Conservation (phyloP, 331 rosid species). For the Acacia concinna region DNA sequence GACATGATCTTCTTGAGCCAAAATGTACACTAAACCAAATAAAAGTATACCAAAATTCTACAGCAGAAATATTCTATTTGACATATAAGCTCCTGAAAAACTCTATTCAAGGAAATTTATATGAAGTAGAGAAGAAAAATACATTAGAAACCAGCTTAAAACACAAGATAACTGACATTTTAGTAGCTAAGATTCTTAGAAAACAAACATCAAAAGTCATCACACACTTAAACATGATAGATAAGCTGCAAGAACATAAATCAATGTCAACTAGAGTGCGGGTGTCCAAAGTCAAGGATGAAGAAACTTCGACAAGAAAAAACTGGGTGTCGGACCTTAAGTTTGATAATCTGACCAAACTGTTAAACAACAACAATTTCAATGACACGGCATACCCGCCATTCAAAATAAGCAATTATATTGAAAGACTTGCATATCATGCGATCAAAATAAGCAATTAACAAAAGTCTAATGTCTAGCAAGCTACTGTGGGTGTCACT, state of each 20-base stretch:
- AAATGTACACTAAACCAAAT: background rate
- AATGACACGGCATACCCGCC: background rate
- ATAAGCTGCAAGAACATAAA: background rate
- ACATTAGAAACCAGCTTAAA: background rate
- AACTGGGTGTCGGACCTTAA: background rate
- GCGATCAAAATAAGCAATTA: background rate
- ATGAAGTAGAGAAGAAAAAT: background rate
- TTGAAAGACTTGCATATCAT: background rate
- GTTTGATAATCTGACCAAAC: background rate
- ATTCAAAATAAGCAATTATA: background rate
- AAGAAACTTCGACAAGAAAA: background rate
- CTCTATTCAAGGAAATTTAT: background rate
- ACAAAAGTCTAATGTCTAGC: background rate
- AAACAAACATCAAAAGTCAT: background rate
- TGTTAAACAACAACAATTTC: background rate
- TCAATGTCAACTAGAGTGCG: constrained; percentile 7
- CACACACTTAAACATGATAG: background rate
- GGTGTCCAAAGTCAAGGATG: background rate
- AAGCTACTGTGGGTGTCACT: background rate
- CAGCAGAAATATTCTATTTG: background rate
- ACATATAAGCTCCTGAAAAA: background rate
- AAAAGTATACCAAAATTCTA: background rate
- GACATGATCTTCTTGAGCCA: background rate
- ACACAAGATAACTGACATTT: background rate
- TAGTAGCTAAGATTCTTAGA: background rate